Conservation (phyloP, 345 rosid species). For the Fremontodendron californicum region DNA sequence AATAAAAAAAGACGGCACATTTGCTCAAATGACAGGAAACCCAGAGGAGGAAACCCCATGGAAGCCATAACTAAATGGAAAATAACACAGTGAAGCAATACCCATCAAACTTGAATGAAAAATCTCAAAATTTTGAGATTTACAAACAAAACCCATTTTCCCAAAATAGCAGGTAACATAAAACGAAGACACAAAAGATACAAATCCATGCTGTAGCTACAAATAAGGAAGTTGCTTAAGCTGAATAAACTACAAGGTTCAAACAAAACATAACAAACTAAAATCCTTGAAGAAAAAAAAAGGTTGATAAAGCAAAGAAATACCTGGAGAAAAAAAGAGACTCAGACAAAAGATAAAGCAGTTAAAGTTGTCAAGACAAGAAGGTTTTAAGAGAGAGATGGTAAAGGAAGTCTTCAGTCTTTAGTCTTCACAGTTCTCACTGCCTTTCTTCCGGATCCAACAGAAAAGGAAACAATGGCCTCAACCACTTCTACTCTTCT, state of each 20-base stretch:
- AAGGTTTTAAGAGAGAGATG: background rate
- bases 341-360: background rate
- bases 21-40: background rate
- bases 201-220: background rate
- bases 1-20: background rate
- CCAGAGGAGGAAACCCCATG: background rate
- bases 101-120: background rate
- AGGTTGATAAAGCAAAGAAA: background rate
- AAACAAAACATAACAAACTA: background rate
- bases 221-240: background rate
- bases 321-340: background rate
- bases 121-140: background rate
- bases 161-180: background rate
- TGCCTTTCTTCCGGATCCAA: too few species aligned
- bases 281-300: background rate
- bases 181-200: background rate
- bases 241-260: background rate
- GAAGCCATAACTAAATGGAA: background rate
- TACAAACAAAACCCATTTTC: background rate
- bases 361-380: background rate
- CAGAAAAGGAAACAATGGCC: too few species aligned
- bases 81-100: background rate
- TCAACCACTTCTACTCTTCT: too few species aligned
- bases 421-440: background rate
- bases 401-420: background rate